These are phyloP conservation scores for Domatiomyces globalis DNA, from an alignment of 2,329 filamentous ascomycete species.

Conservation along the genomic window DNA sequence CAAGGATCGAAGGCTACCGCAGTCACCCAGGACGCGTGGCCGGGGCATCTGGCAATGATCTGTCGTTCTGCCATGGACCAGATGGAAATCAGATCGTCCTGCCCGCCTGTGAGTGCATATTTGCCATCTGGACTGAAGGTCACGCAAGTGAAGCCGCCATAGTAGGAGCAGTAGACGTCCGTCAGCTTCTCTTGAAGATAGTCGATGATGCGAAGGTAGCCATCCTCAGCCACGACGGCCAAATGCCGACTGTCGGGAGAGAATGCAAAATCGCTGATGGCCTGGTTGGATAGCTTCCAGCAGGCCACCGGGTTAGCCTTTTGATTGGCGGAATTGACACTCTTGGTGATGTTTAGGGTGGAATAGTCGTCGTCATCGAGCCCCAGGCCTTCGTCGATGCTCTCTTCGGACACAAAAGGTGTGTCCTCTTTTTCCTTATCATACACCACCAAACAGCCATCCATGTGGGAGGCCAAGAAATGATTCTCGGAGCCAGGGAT, in stretches of 20 bases:
- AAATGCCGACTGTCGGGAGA: slow-evolving; percentile 78
- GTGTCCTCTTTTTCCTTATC: slow-evolving; percentile 95
- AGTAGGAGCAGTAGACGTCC: slow-evolving; percentile 80
- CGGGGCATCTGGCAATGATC: slow-evolving; percentile 82
- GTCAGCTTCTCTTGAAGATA: slow-evolving; percentile 85
- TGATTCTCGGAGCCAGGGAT: slow-evolving; percentile 85
- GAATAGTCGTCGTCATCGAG: slow-evolving; percentile 24
- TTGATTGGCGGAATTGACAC: slow-evolving; percentile 84
- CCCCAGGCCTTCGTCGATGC: slow-evolving; percentile 24
- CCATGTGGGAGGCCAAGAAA: slow-evolving; percentile 82
- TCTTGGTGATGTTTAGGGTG: slow-evolving; percentile 64
- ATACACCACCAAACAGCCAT: slow-evolving; percentile 82
- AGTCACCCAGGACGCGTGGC: slow-evolving; percentile 91
- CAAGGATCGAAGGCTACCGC: slow-evolving; percentile 90
- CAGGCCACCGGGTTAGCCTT: slow-evolving; percentile 82
- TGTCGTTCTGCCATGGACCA: slow-evolving; percentile 77
- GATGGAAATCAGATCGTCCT: slow-evolving; percentile 91
- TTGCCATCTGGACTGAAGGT: slow-evolving; percentile 97
- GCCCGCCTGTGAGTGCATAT: slow-evolving; percentile 86
- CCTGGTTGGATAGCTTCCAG: slow-evolving; percentile 85
- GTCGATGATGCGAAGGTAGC: slow-evolving; percentile 76
- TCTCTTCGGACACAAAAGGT: slow-evolving; percentile 58
- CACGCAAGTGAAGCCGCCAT: slow-evolving; percentile 80
- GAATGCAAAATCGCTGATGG: slow-evolving; percentile 82
- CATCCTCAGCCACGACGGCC: slow-evolving; percentile 83